phyloP scores from a whole-genome alignment of 306 rosid species.

The Lathyrus aphaca region DNA sequence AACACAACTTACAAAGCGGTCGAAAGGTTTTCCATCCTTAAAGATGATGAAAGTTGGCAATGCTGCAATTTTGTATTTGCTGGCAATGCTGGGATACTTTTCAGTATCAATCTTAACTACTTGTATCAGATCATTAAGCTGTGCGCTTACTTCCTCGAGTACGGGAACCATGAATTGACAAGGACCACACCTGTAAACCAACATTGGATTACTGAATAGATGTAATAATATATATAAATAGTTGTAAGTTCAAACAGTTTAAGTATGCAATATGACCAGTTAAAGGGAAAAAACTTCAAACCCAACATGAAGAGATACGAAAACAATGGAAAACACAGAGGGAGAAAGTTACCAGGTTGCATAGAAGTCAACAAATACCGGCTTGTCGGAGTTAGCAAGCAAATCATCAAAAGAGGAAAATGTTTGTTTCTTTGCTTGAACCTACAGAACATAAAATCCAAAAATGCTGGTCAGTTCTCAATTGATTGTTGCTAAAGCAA shows the following conservation, averaged over 20 bases:
- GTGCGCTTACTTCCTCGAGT: constrained; percentile 74
- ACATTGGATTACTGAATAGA: constrained; percentile 33
- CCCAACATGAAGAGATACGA: neutral
- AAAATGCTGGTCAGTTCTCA: constrained; percentile 19
- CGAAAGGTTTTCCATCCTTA: constrained; percentile 79
- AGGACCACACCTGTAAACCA: constrained; percentile 89
- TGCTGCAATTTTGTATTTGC: constrained; percentile 76
- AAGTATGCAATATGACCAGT: neutral
- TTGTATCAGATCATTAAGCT: constrained; percentile 64
- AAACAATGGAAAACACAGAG: neutral
- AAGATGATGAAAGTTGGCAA: constrained; percentile 91
- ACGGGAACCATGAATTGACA: constrained; percentile 94
- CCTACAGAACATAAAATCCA: constrained; percentile 50
- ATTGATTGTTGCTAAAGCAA: constrained; percentile 12
- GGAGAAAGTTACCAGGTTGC: constrained; percentile 78
- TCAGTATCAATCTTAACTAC: constrained; percentile 93
- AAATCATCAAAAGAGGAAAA: constrained; percentile 84
- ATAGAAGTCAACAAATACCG: constrained; percentile 93
- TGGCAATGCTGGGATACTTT: constrained; percentile 84
- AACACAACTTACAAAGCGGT: constrained; percentile 76
- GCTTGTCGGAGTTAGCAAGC: constrained; percentile 71
- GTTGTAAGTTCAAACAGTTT: neutral
- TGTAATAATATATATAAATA: neutral
- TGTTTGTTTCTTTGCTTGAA: constrained; percentile 78
- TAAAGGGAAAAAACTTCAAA: neutral